Evolutionary conservation across 352 stramenopile genomes (phyloP).

Genomic region (Elongisporangium senticosum): DNA sequence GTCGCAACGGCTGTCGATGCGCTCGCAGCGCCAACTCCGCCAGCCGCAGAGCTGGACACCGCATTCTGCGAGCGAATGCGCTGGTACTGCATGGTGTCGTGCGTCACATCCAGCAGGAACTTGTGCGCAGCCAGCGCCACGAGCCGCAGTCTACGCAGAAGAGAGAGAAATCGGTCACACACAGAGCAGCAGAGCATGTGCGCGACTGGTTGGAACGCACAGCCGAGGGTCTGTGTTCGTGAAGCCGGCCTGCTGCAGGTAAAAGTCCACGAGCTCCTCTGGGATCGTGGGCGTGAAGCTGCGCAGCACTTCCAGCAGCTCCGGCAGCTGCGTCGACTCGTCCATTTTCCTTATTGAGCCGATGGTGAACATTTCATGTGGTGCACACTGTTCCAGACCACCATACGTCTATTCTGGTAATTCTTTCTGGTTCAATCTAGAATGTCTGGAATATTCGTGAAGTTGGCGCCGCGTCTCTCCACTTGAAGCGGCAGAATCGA

Average conservation of each 20-base stretch:
- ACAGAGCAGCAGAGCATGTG: slow-evolving; percentile 2
- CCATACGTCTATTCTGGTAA: neutral
- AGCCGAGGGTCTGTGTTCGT: slow-evolving; percentile 59
- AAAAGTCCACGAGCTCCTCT: slow-evolving; percentile 70
- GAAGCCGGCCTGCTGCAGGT: slow-evolving; percentile 69
- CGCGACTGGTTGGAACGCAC: slow-evolving; percentile 23
- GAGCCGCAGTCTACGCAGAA: slow-evolving; percentile 38
- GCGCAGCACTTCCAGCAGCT: slow-evolving; percentile 61
- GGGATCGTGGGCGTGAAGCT: slow-evolving; percentile 63
- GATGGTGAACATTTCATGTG: neutral
- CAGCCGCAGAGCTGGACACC: slow-evolving; percentile 4
- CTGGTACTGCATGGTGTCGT: slow-evolving; percentile 79
- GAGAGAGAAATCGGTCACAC: neutral
- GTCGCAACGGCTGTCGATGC: slow-evolving; percentile 6
- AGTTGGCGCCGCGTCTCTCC: neutral
- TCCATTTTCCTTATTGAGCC: slow-evolving; percentile 15
- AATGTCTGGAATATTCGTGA: neutral
- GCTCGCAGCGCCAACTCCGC: slow-evolving; percentile 1
- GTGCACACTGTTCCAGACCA: neutral
- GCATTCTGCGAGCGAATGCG: slow-evolving; percentile 42
- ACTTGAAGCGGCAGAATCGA: neutral
- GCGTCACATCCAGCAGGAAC: slow-evolving; percentile 72
- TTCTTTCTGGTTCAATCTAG: neutral
- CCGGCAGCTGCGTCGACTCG: slow-evolving; percentile 47
- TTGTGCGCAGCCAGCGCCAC: slow-evolving; percentile 72